A percentile compares a stretch with the other conserved stretches of the same genome.
These are phyloP conservation scores for Viola pubescens DNA, from an alignment of 441 rosid genomes.

Conservation along the genomic window DNA sequence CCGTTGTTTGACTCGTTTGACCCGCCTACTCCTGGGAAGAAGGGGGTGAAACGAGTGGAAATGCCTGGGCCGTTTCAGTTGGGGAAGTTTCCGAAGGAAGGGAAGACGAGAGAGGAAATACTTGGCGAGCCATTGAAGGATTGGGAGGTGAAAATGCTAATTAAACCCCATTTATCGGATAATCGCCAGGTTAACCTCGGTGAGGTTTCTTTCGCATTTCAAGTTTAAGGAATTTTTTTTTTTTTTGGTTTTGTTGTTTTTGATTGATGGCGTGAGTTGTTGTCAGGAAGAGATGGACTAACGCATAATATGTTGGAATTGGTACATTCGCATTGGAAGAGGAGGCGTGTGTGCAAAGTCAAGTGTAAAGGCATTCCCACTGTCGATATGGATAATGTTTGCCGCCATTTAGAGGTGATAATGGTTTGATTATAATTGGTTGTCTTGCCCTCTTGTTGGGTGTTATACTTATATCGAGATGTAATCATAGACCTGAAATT, in stretches of 20 bases:
- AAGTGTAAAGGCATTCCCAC: slow-evolving; percentile 88
- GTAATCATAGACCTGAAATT: no score
- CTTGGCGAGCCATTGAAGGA: slow-evolving; percentile 73
- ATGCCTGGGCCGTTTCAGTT: slow-evolving; percentile 56
- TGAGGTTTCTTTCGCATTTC: slow-evolving; percentile 23
- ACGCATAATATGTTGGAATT: slow-evolving; percentile 93
- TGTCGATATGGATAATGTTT: slow-evolving; percentile 78
- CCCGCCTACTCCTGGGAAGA: slow-evolving; percentile 49
- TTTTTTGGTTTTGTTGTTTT: background rate
- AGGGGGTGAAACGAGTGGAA: slow-evolving; percentile 56
- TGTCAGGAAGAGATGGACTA: slow-evolving; percentile 80
- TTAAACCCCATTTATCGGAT: slow-evolving; percentile 58
- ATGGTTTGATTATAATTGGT: background rate
- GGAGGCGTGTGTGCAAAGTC: slow-evolving; percentile 68
- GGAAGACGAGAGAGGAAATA: slow-evolving; percentile 55
- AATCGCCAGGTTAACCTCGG: slow-evolving; percentile 91
- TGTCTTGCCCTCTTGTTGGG: background rate
- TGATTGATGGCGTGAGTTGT: background rate
- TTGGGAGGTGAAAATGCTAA: slow-evolving; percentile 69
- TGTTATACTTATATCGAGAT: background rate
- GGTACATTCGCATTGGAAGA: slow-evolving; percentile 80
- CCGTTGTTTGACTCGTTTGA: slow-evolving; percentile 67
- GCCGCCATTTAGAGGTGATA: slow-evolving; percentile 73
- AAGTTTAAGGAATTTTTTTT: background rate
- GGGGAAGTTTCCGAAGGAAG: slow-evolving; percentile 61